Evolutionary conservation across 2,329 filamentous ascomycete genomes (phyloP), one percentile per base, ranked within the genome.

Genomic region (Pestalotiopsis sp.): DNA sequence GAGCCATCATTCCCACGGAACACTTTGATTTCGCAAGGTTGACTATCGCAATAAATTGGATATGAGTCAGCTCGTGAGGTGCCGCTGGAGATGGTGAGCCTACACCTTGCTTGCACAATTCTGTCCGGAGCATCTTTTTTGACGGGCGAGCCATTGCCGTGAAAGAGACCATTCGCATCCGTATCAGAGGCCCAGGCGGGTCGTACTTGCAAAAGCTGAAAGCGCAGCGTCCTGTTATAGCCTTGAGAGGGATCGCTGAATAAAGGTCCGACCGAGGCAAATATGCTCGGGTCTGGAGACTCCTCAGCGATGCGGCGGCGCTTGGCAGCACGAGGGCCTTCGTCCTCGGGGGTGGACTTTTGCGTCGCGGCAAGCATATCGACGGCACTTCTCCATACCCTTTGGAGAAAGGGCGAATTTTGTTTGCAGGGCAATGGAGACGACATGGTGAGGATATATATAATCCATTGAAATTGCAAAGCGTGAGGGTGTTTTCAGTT

Each of bases 361-460:
- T 81, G 79, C 14, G 80, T 72, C 68, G 81, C 82, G 74, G 79
- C 82, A 65, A 83, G 83, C 83, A 86, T 85, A 69, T 82, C 82
- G 75, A 86, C 78, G 62, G 81, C 82, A 70, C 79, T 82, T 71
- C 83, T 80, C 85, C 84, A 87, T 75, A 85, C 87, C 76, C 86
- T 83, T 72, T 87, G 84, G 69, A 88, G 83, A 77, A 86, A 88
- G 69, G 87, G 86, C 68, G 84, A 79, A 73, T 80, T 82, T 79
- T 84, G 83, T 78, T 82, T 81, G 74, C 80, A 83, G 71, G 81
- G 80, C 75, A 78, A 81, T 75, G 81, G 79, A 74, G 80, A 78
- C 75, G 84, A 83, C 86, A 88, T 88, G 79, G 76, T 76, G 75
- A 76, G 76, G 73, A 73, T 72, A 74, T 73, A 77, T 78, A 80